Evolutionary conservation across 225 moss, liverwort and hornwort species (phyloP), one percentile per base, ranked within the genome.

Genomic region (Asterella californica): DNA sequence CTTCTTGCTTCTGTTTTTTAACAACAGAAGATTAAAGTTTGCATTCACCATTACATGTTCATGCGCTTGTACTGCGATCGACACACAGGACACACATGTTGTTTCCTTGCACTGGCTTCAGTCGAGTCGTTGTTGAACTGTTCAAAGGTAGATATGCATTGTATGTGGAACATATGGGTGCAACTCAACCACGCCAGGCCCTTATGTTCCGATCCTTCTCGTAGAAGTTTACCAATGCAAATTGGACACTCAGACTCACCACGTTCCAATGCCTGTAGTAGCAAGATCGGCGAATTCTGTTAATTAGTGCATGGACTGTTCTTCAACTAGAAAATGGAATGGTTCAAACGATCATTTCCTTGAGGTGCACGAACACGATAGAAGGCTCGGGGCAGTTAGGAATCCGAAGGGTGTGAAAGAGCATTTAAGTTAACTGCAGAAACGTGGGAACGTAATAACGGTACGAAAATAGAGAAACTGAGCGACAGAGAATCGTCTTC

Each of bases 171-270:
- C 32, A 87, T 71, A n/a, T 87, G 86, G 29, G 74, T 79, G 76
- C 86, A 87, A 74, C 86, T 87, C 66, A 87, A 33, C 86, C 86
- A 87, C 9, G 86, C 81, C 72, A 87, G 60, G 37, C 83, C 83
- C 55, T 80, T 82, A 25, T 50, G 81, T 52, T 61, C 34, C 30
- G 46, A 32, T 25, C 80, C 83, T 74, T 34, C 78, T 22, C 72
- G 50, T 54, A 83, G 70, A 57, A 87, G 71, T 25, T 79, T 61
- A 38, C 81, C 86, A 49, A 87, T 87, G 83, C 86, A 87, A 7
- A 87, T 87, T 1, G 83, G 83, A 15, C 86, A 87, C 46, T 87
- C 86, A 1, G 66, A 49, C 47, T 87, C 72, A 19, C 72, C 81
- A 38, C 86, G 83, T 72, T 87, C 76, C 79, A 84, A 76, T 15